Evolutionary conservation across 2,329 filamentous ascomycete genomes (phyloP), one percentile per base, ranked within the genome.

Genomic region (Scytalidium sp.): DNA sequence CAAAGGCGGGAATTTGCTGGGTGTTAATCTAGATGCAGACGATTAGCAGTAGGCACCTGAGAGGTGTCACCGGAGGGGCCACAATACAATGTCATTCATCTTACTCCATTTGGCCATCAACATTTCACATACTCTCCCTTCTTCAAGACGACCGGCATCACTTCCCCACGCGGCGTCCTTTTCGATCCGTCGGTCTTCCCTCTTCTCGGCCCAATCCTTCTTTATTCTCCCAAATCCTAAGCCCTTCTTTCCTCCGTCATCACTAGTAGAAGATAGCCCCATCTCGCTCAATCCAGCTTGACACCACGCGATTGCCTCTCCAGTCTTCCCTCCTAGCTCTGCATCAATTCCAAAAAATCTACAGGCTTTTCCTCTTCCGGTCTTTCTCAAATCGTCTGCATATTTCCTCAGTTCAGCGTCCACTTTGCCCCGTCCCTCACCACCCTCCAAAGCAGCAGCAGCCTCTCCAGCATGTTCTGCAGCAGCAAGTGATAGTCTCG

Each of bases 341-440:
- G 92, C 88, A 65, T 97, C 91, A 45, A 97, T 86, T 1, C 85
- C 94, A 50, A 97, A 85, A 65, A 97, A 96, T 1, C 94, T 80
- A 62, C 91, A 96, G 0, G 92, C 91, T 57, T 90, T 91, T 19
- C 88, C 93, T 46, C 89, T 81, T 40, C 89, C 84, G 1, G 88
- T 89, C 45, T 83, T 78, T 15, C 84, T 77, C 19, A 97, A 68
- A 56, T 94, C 88, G 19, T 88, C 84, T 1, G 88, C 75, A 61
- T 97, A 97, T 43, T 78, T 81, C 1, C 87, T 57, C 19, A 97
- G 67, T 8, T 79, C 80, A 1, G 85, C 78, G 49, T 85, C 83
- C 2, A 93, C 71, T 50, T 76, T 83, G 3, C 74, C 71, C 1
- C 65, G 64, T 1, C 67, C 51, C 19, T 55, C 57, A 10, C 67